Evolutionary conservation across 345 rosid genomes (phyloP), one percentile per base, ranked within the genome.

Genomic region (Citropsis articulata): DNA sequence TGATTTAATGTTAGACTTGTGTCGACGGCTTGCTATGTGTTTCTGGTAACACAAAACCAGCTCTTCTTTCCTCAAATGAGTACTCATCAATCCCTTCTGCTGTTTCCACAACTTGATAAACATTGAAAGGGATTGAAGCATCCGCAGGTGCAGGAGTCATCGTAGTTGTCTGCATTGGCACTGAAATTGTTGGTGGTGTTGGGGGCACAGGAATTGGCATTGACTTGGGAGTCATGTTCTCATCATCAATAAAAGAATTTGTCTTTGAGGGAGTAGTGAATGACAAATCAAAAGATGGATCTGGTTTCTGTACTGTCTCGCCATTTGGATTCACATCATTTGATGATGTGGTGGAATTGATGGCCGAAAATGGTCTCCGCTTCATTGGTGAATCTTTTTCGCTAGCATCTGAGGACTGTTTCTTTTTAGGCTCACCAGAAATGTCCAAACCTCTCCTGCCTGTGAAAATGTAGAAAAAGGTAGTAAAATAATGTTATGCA

Each of bases 61-160:
- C 93, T 83, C 98, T 89, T 85, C 86, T 84, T 86, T 96, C 99
- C 85, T 96, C 97, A 21, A 94, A 96, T 6, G 98, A 94, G 78
- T 91, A 92, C 70, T 94, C 99, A 14, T 94, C 99, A 14, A 87
- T 83, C 48, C 86, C 92, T 80, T 85, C 90, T 18, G 73, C 77
- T 7, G 61, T 67, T 36, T 83, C 91, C 57, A 84, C 85, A 72
- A 73, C 82, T 56, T 81, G 72, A 64, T 84, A 78, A 14, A 76
- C 71, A 60, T 62, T 66, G 57, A 73, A 79, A 36, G 88, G 76
- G 21, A 83, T 57, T 10, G 77, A 77, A 30, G 70, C 69, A 25
- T 67, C 36, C 2, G 77, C 75, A 13, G 87, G 88, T 21, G 89
- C 94, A 22, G 99, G 96, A 18, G 94, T 87, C 63, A 0, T 50